phyloP scores from a whole-genome alignment of 2,329 filamentous ascomycete species.

The Aureobasidium pullulans region DNA sequence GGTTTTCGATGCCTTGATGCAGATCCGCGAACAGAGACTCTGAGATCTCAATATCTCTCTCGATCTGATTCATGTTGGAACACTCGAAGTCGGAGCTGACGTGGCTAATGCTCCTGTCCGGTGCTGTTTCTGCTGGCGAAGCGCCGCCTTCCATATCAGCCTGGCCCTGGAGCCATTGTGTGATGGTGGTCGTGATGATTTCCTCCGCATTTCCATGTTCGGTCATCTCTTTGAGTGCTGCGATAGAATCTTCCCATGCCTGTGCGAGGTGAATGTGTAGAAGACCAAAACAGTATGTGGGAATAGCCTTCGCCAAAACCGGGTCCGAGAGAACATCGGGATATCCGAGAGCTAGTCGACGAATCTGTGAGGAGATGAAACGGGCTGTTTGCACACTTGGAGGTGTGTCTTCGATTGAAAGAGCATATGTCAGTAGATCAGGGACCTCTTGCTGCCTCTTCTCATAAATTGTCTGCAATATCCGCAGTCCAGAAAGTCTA shows the following conservation, averaged over 20 bases:
- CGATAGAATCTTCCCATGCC: constrained; percentile 77
- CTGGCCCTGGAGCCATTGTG: constrained; percentile 60
- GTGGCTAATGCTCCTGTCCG: constrained; percentile 9
- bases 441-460: constrained; percentile 42
- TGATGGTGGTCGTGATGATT: constrained; percentile 61
- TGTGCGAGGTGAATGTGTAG: constrained; percentile 78
- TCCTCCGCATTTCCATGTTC: constrained; percentile 66
- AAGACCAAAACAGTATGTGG: constrained; percentile 80
- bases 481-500: constrained; percentile 62
- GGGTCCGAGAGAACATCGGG: constrained; percentile 49
- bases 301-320: constrained; percentile 65
- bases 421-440: constrained; percentile 55
- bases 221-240: constrained; percentile 67
- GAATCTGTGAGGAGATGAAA: constrained; percentile 74
- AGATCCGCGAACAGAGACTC: constrained; percentile 31
- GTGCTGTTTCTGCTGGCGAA: constrained; percentile 15
- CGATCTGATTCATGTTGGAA: constrained; percentile 59
- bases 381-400: constrained; percentile 70
- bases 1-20: constrained; percentile 51
- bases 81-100: constrained; percentile 74
- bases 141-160: constrained; percentile 34
- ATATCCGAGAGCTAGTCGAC: constrained; percentile 65
- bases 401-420: constrained; percentile 72
- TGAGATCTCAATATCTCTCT: background rate
- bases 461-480: constrained; percentile 57